phyloP scores from a whole-genome alignment of 257 asterid species.

The Solanum infundibuliforme region DNA sequence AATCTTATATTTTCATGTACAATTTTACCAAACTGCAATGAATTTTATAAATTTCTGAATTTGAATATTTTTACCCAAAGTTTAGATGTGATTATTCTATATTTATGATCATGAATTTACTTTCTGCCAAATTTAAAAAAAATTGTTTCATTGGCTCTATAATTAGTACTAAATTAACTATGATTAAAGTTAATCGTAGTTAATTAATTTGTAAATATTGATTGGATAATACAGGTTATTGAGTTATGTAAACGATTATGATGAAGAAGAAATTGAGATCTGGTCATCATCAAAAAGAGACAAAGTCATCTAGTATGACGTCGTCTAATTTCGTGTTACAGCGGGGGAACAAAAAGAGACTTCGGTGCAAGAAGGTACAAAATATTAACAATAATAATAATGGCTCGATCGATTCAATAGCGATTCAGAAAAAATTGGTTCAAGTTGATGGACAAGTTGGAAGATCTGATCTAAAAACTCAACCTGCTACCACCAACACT shows the following conservation, averaged over 20 bases:
- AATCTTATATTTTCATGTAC: not conserved
- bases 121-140: not conserved
- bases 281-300: conserved; percentile 2
- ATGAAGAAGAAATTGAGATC: conserved; percentile 73
- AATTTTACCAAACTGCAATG: not conserved
- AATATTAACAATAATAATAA: not conserved
- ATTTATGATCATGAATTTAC: not conserved
- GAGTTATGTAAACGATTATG: conserved; percentile 15
- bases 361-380: conserved; percentile 71
- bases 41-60: not conserved
- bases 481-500: conserved; percentile 5
- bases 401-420: conserved; percentile 33
- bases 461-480: conserved; percentile 49
- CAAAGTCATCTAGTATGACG: conserved; percentile 37
- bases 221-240: not conserved
- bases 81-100: not conserved
- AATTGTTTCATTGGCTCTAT: not conserved
- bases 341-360: conserved; percentile 82
- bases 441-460: conserved; percentile 54
- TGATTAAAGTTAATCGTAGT: conserved; percentile 13
- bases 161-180: not conserved
- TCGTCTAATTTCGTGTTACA: conserved; percentile 69
- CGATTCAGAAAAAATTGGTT: conserved; percentile 22
- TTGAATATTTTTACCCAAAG: not conserved
- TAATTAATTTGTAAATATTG: not conserved